Evolutionary conservation across 306 rosid genomes (phyloP), one percentile per base, ranked within the genome.

Genomic region (Prinsepia uniflora): DNA sequence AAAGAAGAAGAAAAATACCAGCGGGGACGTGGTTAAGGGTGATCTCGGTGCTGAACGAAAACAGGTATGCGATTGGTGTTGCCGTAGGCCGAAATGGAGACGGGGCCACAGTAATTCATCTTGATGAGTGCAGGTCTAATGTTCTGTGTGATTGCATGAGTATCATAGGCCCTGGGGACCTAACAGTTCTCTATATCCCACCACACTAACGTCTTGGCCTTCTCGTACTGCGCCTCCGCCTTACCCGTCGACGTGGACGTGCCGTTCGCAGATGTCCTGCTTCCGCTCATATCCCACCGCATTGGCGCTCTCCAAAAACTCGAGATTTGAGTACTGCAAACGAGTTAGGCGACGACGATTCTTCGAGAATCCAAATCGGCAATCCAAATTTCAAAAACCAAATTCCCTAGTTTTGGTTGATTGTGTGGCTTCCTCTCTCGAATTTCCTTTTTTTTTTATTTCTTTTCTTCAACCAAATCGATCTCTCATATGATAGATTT

Each of bases 171-270:
- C 58, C 66, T 79, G 0, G 90, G 95, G 0, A 92, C 98, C n/a
- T 76, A 89, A 45, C 96, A 92, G 71, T 89, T 86, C 76, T 87
- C 88, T 10, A 92, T 87, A 73, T 89, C 95, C 98, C 96, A 92
- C 98, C 96, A 92, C 24, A 89, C 92, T 3, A 89, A 92, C 2
- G 82, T 88, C 77, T 92, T 89, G 3, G 92, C 98, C 62, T 34
- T 14, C 1, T 39, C 73, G 65, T 87, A 87, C 61, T 85, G 86
- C 49, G 68, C 67, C 81, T 92, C 97, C 73, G 87, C 87, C 46
- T 73, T 78, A 30, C 72, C 78, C 46, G 15, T 39, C 22, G 65
- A 60, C 81, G 15, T 10, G 7, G 24, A 40, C 56, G 20, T 20
- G 30, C 30, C 30, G 30, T 24, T 24, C 74, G 43, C 5, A 40